Conservation (phyloP, 345 rosid species). For the Isatis tinctoria region DNA sequence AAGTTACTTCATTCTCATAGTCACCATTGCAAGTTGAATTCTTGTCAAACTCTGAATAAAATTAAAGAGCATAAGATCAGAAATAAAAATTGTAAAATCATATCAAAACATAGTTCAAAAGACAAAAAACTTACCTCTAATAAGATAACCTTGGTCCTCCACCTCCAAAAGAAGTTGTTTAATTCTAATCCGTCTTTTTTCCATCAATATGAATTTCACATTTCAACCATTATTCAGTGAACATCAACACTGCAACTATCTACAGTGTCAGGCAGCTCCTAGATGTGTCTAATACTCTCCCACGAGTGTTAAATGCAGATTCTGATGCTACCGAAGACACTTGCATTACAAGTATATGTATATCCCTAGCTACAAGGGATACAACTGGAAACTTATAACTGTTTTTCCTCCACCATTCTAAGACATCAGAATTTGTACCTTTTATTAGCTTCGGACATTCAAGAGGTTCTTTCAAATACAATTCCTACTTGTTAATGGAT, state of each 20-base stretch:
- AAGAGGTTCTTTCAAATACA: not conserved
- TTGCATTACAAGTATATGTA: not conserved
- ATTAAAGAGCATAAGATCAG: too few relatives aligned
- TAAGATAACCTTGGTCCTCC: not conserved
- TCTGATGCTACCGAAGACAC: not conserved
- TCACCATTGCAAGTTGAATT: too few relatives aligned
- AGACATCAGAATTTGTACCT: not conserved
- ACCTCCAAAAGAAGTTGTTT: not conserved
- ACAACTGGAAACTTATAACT: not conserved
- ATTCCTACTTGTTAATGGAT: not conserved
- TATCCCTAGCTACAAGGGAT: not conserved
- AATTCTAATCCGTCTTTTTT: not conserved
- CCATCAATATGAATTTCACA: not conserved
- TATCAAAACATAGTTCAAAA: too few relatives aligned
- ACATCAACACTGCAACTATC: not conserved
- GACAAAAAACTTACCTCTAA: not conserved
- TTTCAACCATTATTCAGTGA: not conserved
- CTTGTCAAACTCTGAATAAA: too few relatives aligned
- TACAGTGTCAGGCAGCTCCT: not conserved
- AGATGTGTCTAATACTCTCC: not conserved
- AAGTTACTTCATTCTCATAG: too few relatives aligned
- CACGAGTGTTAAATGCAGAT: not conserved
- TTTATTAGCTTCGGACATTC: not conserved
- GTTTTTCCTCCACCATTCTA: not conserved
- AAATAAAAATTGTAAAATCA: too few relatives aligned